A percentile compares a stretch with the other conserved stretches of the same genome.
These are phyloP conservation scores for Inga leiocalycina DNA, from an alignment of 306 rosid species.

Conservation along the genomic window DNA sequence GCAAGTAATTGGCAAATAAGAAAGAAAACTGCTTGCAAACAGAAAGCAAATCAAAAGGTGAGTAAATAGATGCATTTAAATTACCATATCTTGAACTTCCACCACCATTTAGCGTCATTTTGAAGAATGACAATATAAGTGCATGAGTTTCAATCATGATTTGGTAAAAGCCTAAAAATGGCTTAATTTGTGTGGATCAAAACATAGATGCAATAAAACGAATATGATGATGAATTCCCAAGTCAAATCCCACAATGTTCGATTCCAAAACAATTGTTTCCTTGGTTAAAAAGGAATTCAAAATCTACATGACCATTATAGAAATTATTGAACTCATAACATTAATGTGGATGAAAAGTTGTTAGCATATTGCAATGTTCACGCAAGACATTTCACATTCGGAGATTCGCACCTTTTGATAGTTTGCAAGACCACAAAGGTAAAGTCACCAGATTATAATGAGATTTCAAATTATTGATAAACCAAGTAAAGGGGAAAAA, in stretches of 20 bases:
- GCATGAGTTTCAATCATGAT: neutral
- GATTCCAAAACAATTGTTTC: neutral
- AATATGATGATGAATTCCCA: neutral
- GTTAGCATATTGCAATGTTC: neutral
- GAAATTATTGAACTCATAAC: neutral
- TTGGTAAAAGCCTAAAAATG: neutral
- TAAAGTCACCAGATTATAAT: neutral
- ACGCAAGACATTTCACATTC: neutral
- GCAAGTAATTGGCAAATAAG: slow-evolving; percentile 17
- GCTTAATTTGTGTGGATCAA: neutral
- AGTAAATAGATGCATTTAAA: slow-evolving; percentile 25
- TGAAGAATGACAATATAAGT: neutral
- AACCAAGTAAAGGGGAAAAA: neutral
- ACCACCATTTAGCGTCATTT: slow-evolving; percentile 14
- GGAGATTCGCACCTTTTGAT: neutral
- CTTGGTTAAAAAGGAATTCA: neutral
- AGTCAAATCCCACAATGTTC: neutral
- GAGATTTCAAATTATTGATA: slow-evolving; percentile 2
- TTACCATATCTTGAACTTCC: slow-evolving; percentile 7
- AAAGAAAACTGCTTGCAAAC: slow-evolving; percentile 32
- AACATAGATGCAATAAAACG: slow-evolving; percentile 1
- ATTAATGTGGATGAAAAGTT: neutral
- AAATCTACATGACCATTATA: neutral
- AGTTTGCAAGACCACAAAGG: slow-evolving; percentile 5
- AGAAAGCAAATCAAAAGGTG: slow-evolving; percentile 14